Base-by-base conservation (phyloP, 2,329 filamentous ascomycete species). In the Curvularia spicifera region DNA sequence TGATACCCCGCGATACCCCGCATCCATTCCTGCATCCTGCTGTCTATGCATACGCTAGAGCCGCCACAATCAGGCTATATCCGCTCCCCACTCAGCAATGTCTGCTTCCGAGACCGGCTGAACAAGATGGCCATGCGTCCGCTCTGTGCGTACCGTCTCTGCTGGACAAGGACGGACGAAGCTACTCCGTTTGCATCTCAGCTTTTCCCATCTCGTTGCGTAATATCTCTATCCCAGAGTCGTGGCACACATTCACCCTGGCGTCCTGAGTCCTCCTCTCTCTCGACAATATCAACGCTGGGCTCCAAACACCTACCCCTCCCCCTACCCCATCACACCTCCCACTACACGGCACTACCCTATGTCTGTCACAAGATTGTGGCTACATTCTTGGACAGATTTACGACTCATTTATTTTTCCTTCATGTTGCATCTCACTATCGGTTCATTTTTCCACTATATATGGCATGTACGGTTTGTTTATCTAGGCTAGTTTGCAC, bases 1-100 rank as follows among this genome's bases (percentile, higher is more conserved):
- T 71, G 72, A 74, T 74, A 74, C 71, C 72, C 72, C 65, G 66
- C 71, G 72, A 74, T 73, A 73, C 67, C 66, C 70, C 71, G 66
- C 67, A 67, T 63, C 65, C 63, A 51, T 69, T 67, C 57, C 57
- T 67, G 61, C 71, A 68, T 71, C 60, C 59, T 67, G 66, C 66
- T 63, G 65, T 29, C 57, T 73, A 60, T 73, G 69, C 66, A 64
- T 62, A 61, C 67, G 62, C 63, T 59, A 59, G 59, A 48, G 53
- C 60, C 44, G 48, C 55, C 46, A 51, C 47, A 49, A 46, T 33
- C 39, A 52, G 51, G 39, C 59, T 53, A 51, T 33, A 57, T 43
- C 44, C 53, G 22, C 31, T 52, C 45, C 46, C 44, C 51, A 44
- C 28, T 51, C 42, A 47, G 51, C 53, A 44, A 39, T 55, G 37